Evolutionary conservation across 2,329 filamentous ascomycete species (phyloP), one percentile per base, ranked within the genome.

Genomic region (Cladobotryum mycophilum): DNA sequence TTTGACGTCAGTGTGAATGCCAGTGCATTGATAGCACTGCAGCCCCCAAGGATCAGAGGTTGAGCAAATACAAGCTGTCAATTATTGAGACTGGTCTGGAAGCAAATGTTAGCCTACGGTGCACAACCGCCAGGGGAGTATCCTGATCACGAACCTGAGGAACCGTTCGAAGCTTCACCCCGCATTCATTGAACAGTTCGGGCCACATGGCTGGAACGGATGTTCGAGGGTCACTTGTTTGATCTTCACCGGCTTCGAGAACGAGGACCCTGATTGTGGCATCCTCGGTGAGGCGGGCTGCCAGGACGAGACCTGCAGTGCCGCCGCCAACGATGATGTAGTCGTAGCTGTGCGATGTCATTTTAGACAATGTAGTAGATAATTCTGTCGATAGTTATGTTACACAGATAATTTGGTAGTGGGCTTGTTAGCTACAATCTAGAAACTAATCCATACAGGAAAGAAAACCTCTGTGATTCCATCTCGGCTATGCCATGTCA

Each of bases 301-400:
- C 64, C 6, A 67, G 46, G 11, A 65, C 63, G 7, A 66, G 51
- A 13, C 65, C 64, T 2, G 61, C 57, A 1, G 60, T 61, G 4
- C 65, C 65, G 20, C 63, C 64, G 13, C 65, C 64, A 3, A 64
- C 58, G 30, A 65, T 55, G 20, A 66, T 56, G 51, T 47, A 53
- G 38, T 53, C 42, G 36, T 33, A 44, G 20, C 20, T 20, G 20
- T 20, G 20, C 20, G 5, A 20, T 20, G 20, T 3, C 20, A 20
- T 20, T 20, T 20, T 20, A 20, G 20, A 20, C 20, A 20, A 5
- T 20, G 3, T 5, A 20, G 20, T 20, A 3, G 20, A 20, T n/a
- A 5, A 5, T 20, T 20, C 5, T 20, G 20, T 20, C 20, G 20
- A 20, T 20, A 20, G 20, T 3, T 20, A 20, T 20, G 5, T 20